phyloP scores from a whole-genome alignment of 805 yeast species.

The Candida railenensis region DNA sequence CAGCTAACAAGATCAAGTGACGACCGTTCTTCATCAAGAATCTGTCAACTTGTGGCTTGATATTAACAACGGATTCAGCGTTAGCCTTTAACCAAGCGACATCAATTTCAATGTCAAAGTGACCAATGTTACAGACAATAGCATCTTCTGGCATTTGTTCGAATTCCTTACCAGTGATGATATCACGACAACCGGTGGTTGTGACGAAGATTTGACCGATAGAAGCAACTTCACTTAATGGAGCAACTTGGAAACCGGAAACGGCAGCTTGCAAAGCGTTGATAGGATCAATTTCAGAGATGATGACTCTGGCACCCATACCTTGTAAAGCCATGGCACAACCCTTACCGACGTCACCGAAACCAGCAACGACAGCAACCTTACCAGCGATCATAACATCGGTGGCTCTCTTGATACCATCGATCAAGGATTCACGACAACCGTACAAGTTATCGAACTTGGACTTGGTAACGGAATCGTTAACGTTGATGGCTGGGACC shows the following conservation, averaged over 20 bases:
- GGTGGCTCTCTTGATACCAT: constrained; percentile 99
- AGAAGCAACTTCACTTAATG: constrained; percentile 91
- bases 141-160: constrained; percentile 97
- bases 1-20: constrained; percentile 94
- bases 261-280: constrained; percentile 99
- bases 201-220: constrained; percentile 97
- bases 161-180: constrained; percentile 87
- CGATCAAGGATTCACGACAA: constrained; percentile 97
- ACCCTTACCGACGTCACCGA: constrained; percentile 99
- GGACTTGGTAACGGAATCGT: constrained; percentile 98
- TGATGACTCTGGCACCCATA: constrained; percentile 98
- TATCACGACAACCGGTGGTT: constrained; percentile 99
- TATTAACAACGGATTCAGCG: constrained; percentile 91
- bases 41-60: constrained; percentile 99
- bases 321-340: constrained; percentile 98
- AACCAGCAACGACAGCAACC: constrained; percentile 98
- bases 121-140: constrained; percentile 99
- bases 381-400: constrained; percentile 99
- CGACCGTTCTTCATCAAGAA: constrained; percentile 84
- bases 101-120: constrained; percentile 98
- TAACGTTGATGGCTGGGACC: constrained; percentile 99
- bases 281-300: constrained; percentile 97
- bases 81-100: constrained; percentile 98
- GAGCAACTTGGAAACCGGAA: constrained; percentile 95
- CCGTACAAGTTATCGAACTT: constrained; percentile 99